Evolutionary conservation across 2,329 filamentous ascomycete species (phyloP), one percentile per base, ranked within the genome.

Genomic region (Metarhizium album): DNA sequence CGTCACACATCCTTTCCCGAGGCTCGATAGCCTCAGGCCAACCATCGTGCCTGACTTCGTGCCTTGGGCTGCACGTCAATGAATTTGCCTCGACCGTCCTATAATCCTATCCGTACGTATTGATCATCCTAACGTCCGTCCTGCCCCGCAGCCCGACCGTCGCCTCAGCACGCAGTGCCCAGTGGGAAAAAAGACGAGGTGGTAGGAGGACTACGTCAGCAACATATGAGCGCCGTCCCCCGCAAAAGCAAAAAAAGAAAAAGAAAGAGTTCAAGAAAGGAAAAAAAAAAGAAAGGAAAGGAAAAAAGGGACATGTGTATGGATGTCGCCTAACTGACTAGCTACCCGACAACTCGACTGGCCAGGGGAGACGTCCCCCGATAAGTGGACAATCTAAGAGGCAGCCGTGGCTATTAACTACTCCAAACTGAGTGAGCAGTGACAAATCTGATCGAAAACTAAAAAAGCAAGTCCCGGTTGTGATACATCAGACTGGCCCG

Each of bases 401-500:
- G 8, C 20, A 24, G 16, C 20, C 40, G 37, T 20, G 16, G 4
- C 33, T 14, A 35, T 3, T 29, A 35, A 13, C 33, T 14, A 35
- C 7, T 29, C 27, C 11, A 13, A 14, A 35, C 33, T 16, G 27
- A 29, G 37, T 40, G 8, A 18, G 20, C 16, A 46, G 31, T 33
- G 33, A 29, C 49, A 42, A 49, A 24, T n/a, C 35, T 31, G 50
- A 46, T 42, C 33, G 42, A 40, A 42, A 8, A 16, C 47, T 13
- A 29, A 35, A 38, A 47, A 47, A 49, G 47, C 43, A 50, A 47
- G 40, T 14, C 37, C 23, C 27, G 11, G 14, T 45, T 50, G 51
- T 50, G 47, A 45, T 43, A 49, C 47, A 49, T 49, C 51, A 52
- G 46, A 48, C 42, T 27, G 22, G 38, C 50, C 35, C 29, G 24